Percentiles rank a stretch among this genome's conserved stretches.
Evolutionary conservation across 176 grass and related monocot genomes (phyloP).

Genomic region (Musa itinerans): DNA sequence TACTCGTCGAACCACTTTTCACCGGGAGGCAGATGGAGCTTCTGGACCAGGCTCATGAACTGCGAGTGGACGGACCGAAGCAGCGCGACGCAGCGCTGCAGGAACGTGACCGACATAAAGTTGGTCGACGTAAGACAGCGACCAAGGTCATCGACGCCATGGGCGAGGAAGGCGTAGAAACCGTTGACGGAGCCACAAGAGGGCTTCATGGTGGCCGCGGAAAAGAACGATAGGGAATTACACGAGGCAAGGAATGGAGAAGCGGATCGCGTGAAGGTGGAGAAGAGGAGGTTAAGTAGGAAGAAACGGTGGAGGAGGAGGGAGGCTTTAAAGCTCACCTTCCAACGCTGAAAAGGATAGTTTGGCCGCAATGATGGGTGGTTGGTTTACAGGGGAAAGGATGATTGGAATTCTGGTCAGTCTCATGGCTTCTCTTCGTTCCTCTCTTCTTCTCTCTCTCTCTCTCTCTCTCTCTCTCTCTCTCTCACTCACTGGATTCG

Average conservation of each 20-base stretch:
- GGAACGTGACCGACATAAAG: conserved; percentile 60
- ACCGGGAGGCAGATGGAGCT: conserved; percentile 66
- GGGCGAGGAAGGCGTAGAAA: conserved; percentile 76
- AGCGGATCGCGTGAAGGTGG: no score
- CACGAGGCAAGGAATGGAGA: no score
- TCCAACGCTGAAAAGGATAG: conserved; percentile 1
- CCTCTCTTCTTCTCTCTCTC: neutral
- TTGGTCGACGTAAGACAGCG: conserved; percentile 17
- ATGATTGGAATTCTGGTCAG: neutral
- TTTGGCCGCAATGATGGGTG: conserved; percentile 4
- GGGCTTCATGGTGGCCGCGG: conserved; percentile 41
- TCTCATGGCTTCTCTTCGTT: neutral
- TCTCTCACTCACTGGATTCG: neutral
- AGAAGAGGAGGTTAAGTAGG: no score
- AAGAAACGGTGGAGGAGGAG: no score
- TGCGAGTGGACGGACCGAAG: conserved; percentile 54
- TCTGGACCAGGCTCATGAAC: conserved; percentile 49
- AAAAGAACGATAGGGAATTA: no score
- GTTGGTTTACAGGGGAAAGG: conserved; percentile 7
- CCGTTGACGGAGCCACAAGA: conserved; percentile 44
- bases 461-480: neutral
- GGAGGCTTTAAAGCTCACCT: neutral
- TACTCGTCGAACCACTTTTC: conserved; percentile 85
- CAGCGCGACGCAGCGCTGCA: conserved; percentile 51
- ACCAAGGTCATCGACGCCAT: conserved; percentile 63